Evolutionary conservation across 2,329 filamentous ascomycete genomes (phyloP).

Genomic region (Aspergillus japonicus): DNA sequence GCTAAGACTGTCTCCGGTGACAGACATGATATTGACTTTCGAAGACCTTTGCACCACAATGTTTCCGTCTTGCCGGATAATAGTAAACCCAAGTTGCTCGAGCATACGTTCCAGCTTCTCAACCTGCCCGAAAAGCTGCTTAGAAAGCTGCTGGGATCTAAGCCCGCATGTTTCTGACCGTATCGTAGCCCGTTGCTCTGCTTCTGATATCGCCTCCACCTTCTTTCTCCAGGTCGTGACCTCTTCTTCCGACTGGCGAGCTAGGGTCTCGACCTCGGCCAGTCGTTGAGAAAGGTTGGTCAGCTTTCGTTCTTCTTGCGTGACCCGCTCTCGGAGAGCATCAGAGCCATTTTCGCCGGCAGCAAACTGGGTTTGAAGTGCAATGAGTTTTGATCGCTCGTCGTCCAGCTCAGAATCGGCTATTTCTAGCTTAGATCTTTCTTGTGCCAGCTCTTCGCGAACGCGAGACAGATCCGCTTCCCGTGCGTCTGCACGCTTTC

Average conservation of each 20-base stretch:
- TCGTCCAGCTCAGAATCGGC: constrained; percentile 58
- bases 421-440: constrained; percentile 47
- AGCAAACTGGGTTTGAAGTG: constrained; percentile 69
- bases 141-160: constrained; percentile 78
- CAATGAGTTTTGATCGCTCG: constrained; percentile 66
- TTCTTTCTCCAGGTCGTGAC: constrained; percentile 67
- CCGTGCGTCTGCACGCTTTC: constrained; percentile 53
- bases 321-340: constrained; percentile 69
- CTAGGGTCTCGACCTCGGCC: constrained; percentile 71
- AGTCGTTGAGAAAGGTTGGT: constrained; percentile 67
- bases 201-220: constrained; percentile 31
- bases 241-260: constrained; percentile 74
- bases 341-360: constrained; percentile 84
- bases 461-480: constrained; percentile 55
- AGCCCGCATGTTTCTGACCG: constrained; percentile 69
- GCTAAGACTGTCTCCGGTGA: constrained; percentile 35
- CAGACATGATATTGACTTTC: constrained; percentile 47
- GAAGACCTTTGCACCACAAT: constrained; percentile 74
- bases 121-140: constrained; percentile 78
- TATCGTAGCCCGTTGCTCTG: constrained; percentile 39
- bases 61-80: constrained; percentile 69
- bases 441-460: constrained; percentile 53
- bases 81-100: constrained; percentile 80
- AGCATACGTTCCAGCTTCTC: constrained; percentile 79
- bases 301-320: constrained; percentile 72